Conservation (phyloP, 495 filamentous ascomycete species). For the Aspergillus coremiiformis region DNA sequence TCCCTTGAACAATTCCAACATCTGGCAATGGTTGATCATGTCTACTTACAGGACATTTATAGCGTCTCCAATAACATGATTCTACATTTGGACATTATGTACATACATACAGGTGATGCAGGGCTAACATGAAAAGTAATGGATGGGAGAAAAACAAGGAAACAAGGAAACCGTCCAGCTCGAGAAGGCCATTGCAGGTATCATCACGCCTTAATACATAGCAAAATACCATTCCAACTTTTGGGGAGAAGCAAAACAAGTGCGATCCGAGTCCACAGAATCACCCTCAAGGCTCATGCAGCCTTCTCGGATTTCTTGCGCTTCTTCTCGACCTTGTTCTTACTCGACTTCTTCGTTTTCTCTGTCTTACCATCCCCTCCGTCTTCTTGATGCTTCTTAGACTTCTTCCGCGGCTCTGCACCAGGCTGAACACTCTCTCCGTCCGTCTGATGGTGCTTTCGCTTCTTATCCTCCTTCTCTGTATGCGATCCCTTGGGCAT, state of each 20-base stretch:
- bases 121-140: not conserved
- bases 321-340: conserved; percentile 38
- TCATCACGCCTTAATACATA: conserved; percentile 8
- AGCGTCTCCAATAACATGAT: not conserved
- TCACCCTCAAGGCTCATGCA: conserved; percentile 4
- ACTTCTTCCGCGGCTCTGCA: conserved; percentile 35
- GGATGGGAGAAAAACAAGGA: not conserved
- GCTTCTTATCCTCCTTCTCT: conserved; percentile 33
- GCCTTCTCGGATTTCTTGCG: conserved; percentile 37
- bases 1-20: too few relatives aligned
- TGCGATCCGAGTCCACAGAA: not conserved
- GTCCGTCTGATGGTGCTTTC: conserved; percentile 36
- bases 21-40: too few relatives aligned
- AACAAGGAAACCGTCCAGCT: conserved; percentile 10
- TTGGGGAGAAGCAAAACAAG: conserved; percentile 8
- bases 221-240: conserved; percentile 5
- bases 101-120: not conserved
- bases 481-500: conserved; percentile 17
- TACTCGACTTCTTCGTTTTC: conserved; percentile 37
- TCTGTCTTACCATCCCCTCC: conserved; percentile 18
- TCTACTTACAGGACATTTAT: too few relatives aligned
- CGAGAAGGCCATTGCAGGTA: not conserved
- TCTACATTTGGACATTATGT: not conserved
- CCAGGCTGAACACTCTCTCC: conserved; percentile 23
- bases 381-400: conserved; percentile 40